These are phyloP conservation scores for Nyctanthes arbortristis DNA, from an alignment of 257 asterid species.

Conservation along the genomic window DNA sequence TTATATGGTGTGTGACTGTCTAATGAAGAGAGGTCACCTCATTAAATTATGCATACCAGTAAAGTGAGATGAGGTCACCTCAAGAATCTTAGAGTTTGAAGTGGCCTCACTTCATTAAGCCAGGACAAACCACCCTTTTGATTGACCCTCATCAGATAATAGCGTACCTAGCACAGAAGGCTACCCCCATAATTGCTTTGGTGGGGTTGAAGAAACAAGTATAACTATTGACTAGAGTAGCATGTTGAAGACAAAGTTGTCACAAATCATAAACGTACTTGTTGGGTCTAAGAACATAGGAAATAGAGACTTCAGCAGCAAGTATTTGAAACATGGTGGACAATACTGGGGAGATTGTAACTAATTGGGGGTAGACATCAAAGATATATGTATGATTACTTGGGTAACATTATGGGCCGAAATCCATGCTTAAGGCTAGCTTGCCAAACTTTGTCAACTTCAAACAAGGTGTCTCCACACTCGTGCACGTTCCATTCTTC, in stretches of 20 bases:
- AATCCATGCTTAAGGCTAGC: slow-evolving; percentile 72
- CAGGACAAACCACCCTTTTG: too few species aligned
- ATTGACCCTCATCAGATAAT: too few species aligned
- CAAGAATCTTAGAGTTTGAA: too few species aligned
- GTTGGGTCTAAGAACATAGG: not conserved
- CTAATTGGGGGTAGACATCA: not conserved
- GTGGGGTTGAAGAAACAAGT: not conserved
- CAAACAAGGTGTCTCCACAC: slow-evolving; percentile 57
- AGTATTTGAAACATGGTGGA: not conserved
- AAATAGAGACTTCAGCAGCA: not conserved
- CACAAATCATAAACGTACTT: too few species aligned
- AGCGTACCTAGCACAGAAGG: too few species aligned
- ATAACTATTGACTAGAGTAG: not conserved
- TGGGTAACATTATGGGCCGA: slow-evolving; percentile 39
- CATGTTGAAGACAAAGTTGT: not conserved
- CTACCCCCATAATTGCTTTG: too few species aligned
- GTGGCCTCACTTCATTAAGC: too few species aligned
- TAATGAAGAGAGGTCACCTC: too few species aligned
- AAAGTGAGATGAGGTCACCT: too few species aligned
- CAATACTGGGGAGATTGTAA: not conserved
- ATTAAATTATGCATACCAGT: too few species aligned
- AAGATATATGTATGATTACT: slow-evolving; percentile 1
- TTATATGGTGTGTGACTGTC: too few species aligned
- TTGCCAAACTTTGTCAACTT: slow-evolving; percentile 47
- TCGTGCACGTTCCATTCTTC: slow-evolving; percentile 77